Conservation (phyloP, 1,139 yeast species). For the Diutina pseudorugosa region DNA sequence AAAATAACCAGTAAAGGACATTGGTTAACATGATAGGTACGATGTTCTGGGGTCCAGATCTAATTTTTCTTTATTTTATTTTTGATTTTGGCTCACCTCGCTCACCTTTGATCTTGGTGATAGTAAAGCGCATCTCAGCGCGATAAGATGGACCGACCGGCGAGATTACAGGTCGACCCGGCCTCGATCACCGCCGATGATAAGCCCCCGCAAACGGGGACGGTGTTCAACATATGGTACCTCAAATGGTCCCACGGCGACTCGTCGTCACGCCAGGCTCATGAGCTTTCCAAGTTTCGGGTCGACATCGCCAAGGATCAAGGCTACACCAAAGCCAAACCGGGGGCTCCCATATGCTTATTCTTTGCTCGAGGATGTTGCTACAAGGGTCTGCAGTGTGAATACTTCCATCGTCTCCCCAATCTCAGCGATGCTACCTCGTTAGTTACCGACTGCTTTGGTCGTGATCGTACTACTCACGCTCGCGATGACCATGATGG, state of each 20-base stretch:
- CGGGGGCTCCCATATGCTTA: conserved; percentile 44
- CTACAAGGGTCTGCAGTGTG: conserved; percentile 62
- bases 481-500: conserved; percentile 94
- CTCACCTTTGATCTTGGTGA: no score
- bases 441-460: conserved; percentile 80
- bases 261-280: conserved; percentile 17
- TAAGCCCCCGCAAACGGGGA: conserved; percentile 71
- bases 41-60: no score
- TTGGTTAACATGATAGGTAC: no score
- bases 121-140: neutral
- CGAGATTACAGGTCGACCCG: conserved; percentile 64
- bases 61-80: no score
- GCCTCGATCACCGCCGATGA: conserved; percentile 47
- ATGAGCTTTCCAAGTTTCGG: conserved; percentile 30
- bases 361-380: conserved; percentile 89
- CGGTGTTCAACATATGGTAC: conserved; percentile 79
- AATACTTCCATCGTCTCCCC: conserved; percentile 71
- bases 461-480: conserved; percentile 73
- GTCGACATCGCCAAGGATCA: conserved; percentile 53
- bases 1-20: no score
- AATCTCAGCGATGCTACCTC: conserved; percentile 30
- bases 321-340: conserved; percentile 65
- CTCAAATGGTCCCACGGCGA: conserved; percentile 77
- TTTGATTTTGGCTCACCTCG: no score
- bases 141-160: conserved; percentile 8